Evolutionary conservation across 495 filamentous ascomycete species (phyloP), one percentile per base, ranked within the genome.

Genomic region (Neurospora sp.): DNA sequence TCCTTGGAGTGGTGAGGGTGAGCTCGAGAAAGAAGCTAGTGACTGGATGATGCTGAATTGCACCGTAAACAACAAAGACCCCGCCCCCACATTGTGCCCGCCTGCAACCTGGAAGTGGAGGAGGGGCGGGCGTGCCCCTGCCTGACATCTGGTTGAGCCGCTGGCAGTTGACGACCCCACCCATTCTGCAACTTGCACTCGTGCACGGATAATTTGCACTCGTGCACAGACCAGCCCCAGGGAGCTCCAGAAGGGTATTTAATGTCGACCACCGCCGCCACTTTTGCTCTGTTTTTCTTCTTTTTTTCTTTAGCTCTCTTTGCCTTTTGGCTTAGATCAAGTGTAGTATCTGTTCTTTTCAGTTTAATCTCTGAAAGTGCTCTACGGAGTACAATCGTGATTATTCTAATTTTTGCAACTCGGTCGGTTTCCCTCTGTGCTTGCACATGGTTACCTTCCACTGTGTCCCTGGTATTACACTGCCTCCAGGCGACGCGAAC

Each of bases 281-380:
- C 7, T 62, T 62, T 62, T 62, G 23, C 54, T 31, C 23, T 1
- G 7, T 10, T 72, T 44, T 73, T 69, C 69, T 75, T 75, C 70
- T 76, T 80, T 77, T 79, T 41, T 78, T 80, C 75, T 77, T 80
- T 73, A 80, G 78, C 79, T 80, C 79, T 80, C 79, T 80, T 81
- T 80, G 79, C 89, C 90, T 90, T 89, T 90, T 91, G 90, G 90
- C 90, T 92, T 91, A 96, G 93, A 95, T 96, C 93, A 95, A 95
- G 93, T 96, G 93, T 96, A 95, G 93, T 96, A 97, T 96, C 93
- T 96, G 93, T 96, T 96, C 93, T 96, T 95, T 94, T 94, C 91
- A 95, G 92, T 95, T 93, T 95, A 94, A 95, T 89, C 86, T 88
- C 87, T 90, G 87, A 88, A 88, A 88, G 82, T 83, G 79, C 78